A percentile compares a stretch with the other conserved stretches of the same genome.
phyloP scores from a whole-genome alignment of 139 green algal species.

The Chlamydomonas asymmetrica region DNA sequence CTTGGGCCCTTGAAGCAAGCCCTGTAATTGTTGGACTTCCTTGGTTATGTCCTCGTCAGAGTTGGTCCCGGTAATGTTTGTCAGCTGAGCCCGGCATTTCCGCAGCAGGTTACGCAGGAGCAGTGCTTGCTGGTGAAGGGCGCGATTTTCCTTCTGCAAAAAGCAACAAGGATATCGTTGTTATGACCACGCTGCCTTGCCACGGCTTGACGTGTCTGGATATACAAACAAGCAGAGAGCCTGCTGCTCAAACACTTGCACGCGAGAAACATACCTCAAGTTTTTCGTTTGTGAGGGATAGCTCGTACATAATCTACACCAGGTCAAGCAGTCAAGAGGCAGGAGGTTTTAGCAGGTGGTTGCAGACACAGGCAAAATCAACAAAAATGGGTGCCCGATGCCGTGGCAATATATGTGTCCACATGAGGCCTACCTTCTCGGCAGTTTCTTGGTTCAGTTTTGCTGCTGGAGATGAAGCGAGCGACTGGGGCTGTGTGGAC shows the following conservation, averaged over 20 bases:
- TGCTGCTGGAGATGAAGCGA: no score
- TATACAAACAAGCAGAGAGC: not conserved
- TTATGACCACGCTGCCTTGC: not conserved
- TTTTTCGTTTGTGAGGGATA: constrained; percentile 7
- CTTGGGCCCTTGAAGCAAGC: not conserved
- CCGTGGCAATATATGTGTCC: no score
- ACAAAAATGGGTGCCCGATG: no score
- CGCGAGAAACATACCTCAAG: constrained; percentile 7
- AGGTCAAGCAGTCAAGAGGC: no score
- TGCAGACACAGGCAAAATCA: no score
- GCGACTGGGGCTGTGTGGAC: no score
- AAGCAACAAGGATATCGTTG: not conserved
- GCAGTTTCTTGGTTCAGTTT: no score
- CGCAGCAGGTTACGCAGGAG: constrained; percentile 5
- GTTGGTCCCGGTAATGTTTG: not conserved
- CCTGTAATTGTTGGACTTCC: not conserved
- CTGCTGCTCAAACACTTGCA: not conserved
- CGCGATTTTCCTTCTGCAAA: constrained; percentile 19
- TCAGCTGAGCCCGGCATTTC: not conserved
- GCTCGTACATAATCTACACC: constrained; percentile 28
- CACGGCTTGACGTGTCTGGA: not conserved
- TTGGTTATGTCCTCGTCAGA: not conserved
- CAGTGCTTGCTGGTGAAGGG: not conserved
- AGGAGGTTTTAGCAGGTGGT: no score
- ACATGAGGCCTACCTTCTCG: no score